Evolutionary conservation across 768 basidiomycete genomes (phyloP).

Genomic region (Phanerochaete sordida): DNA sequence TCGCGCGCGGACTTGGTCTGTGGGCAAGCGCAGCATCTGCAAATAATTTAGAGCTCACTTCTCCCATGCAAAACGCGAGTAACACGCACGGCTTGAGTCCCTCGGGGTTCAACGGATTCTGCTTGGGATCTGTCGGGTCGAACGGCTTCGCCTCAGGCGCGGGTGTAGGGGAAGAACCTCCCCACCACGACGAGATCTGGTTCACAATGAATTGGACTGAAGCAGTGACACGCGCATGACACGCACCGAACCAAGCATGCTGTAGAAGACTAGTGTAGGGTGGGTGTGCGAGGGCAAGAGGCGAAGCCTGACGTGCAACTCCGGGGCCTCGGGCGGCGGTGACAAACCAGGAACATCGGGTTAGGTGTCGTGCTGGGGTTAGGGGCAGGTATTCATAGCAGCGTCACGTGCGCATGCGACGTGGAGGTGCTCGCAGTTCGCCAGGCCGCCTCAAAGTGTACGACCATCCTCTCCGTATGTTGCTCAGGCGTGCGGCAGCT

Average conservation of each 20-base stretch:
- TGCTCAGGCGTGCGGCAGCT: constrained; percentile 14
- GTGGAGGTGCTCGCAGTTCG: constrained; percentile 3
- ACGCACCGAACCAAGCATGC: constrained; percentile 13
- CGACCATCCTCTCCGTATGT: not conserved
- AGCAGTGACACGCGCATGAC: not conserved
- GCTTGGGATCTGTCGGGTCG: constrained; percentile 71
- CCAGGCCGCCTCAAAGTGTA: not conserved
- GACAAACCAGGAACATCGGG: not conserved
- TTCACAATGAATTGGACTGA: not conserved
- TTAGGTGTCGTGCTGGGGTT: constrained; percentile 8
- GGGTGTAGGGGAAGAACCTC: constrained; percentile 17
- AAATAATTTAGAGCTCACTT: not conserved
- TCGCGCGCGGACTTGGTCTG: constrained; percentile 91
- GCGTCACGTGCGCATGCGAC: constrained; percentile 11
- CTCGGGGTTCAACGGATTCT: constrained; percentile 89
- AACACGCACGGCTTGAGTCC: constrained; percentile 89
- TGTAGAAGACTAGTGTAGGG: not conserved
- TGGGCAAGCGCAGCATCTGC: constrained; percentile 94
- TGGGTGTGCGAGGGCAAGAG: not conserved
- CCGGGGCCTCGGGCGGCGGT: not conserved
- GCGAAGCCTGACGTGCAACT: not conserved
- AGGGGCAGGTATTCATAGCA: constrained; percentile 6
- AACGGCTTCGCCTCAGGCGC: constrained; percentile 29
- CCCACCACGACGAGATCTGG: constrained; percentile 24
- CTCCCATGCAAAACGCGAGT: not conserved